Evolutionary conservation across 768 basidiomycete species (phyloP).

Genomic region (Boletus reticuloceps): DNA sequence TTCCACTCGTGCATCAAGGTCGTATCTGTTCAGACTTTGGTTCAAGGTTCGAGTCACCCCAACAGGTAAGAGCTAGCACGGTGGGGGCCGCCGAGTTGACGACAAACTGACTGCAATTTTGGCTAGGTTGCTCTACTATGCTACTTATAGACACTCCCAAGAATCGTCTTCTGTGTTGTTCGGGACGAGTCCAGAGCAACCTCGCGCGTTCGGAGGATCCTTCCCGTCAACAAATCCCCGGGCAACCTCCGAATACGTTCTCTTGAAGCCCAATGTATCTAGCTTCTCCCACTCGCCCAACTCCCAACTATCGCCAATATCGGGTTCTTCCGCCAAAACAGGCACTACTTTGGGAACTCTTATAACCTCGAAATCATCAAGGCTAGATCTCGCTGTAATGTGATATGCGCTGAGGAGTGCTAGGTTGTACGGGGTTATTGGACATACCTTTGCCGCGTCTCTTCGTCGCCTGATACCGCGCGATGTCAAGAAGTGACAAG

Average conservation of each 20-base stretch:
- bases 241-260: slow-evolving; percentile 24
- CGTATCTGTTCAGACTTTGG: too few relatives aligned
- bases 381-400: slow-evolving; percentile 9
- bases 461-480: not conserved
- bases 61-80: too few relatives aligned
- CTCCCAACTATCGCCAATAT: slow-evolving; percentile 1
- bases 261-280: slow-evolving; percentile 10
- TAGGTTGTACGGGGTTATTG: not conserved
- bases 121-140: not conserved
- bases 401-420: not conserved
- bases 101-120: not conserved
- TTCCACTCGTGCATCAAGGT: too few relatives aligned
- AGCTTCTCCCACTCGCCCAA: slow-evolving; percentile 24
- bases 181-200: not conserved
- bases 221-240: slow-evolving; percentile 6
- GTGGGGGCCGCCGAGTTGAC: too few relatives aligned
- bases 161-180: slow-evolving; percentile 7
- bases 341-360: slow-evolving; percentile 18
- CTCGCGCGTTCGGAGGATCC: not conserved
- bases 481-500: slow-evolving; percentile 10
- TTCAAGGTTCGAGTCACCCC: too few relatives aligned
- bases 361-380: slow-evolving; percentile 24
- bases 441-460: slow-evolving; percentile 14
- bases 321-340: slow-evolving; percentile 9
- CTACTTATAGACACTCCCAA: slow-evolving; percentile 15